These are phyloP conservation scores for Thinopyrum elongatum DNA, from an alignment of 176 grass and related monocot genomes.

Conservation along the genomic window DNA sequence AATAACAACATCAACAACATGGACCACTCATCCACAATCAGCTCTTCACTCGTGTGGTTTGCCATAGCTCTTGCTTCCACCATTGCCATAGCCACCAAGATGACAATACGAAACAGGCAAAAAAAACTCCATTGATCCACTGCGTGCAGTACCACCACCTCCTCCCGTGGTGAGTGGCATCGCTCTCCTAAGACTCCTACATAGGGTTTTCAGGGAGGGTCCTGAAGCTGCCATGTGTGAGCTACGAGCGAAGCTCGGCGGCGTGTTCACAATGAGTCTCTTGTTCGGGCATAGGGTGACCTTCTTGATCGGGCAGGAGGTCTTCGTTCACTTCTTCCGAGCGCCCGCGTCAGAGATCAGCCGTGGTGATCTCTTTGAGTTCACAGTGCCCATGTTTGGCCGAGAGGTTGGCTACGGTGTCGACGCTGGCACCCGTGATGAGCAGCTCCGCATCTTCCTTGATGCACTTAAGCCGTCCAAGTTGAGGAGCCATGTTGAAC, in stretches of 20 bases:
- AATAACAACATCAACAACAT: not conserved
- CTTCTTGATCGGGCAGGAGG: constrained; percentile 43
- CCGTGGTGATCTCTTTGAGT: constrained; percentile 31
- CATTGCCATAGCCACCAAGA: not conserved
- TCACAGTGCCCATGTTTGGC: not conserved
- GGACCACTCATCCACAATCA: not conserved
- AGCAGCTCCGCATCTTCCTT: not conserved
- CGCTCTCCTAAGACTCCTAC: not conserved
- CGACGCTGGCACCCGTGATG: not conserved
- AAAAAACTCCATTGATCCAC: not conserved
- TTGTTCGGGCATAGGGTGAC: constrained; percentile 29
- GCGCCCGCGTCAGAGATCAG: constrained; percentile 34
- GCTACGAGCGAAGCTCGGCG: constrained; percentile 28
- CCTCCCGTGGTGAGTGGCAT: constrained; percentile 16
- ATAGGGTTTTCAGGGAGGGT: constrained; percentile 10
- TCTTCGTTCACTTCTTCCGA: constrained; percentile 35
- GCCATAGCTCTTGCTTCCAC: not conserved
- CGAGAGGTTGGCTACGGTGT: constrained; percentile 17
- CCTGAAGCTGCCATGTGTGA: constrained; percentile 14
- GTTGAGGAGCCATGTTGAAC: not conserved
- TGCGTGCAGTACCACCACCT: not conserved
- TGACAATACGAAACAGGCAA: not conserved
- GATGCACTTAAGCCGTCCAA: not conserved
- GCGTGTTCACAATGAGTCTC: constrained; percentile 39
- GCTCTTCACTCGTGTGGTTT: not conserved